phyloP scores from a whole-genome alignment of 768 basidiomycete genomes.

The Exidia glandulosa region DNA sequence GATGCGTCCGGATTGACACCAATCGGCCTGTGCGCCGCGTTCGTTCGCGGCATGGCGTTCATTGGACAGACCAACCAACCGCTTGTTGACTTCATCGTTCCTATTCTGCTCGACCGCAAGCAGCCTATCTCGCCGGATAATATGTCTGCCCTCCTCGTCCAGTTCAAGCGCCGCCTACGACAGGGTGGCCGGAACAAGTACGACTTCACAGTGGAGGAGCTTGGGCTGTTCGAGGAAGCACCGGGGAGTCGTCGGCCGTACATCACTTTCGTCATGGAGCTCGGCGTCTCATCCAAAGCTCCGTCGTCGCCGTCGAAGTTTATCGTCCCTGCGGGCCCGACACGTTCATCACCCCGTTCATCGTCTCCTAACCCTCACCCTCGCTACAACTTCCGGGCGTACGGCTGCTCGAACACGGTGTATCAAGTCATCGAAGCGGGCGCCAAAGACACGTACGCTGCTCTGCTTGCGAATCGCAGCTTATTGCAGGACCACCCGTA shows the following conservation, averaged over 20 bases:
- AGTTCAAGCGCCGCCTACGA: conserved; percentile 10
- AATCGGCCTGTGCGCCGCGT: conserved; percentile 11
- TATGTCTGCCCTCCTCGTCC: conserved; percentile 13
- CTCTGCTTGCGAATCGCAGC: too few species aligned
- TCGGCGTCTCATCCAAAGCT: conserved; percentile 6
- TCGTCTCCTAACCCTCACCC: conserved; percentile 4
- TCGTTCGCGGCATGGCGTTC: conserved; percentile 18
- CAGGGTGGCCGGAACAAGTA: neutral
- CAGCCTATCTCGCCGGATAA: conserved; percentile 2
- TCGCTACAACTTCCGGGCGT: conserved; percentile 11
- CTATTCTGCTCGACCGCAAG: conserved; percentile 12
- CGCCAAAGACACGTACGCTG: too few species aligned
- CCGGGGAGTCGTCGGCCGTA: conserved; percentile 7
- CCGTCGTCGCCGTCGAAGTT: too few species aligned
- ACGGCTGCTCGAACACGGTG: conserved; percentile 11
- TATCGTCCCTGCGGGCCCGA: too few species aligned
- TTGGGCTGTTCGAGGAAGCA: neutral
- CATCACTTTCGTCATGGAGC: conserved; percentile 12
- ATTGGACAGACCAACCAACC: conserved; percentile 9
- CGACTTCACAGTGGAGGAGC: neutral
- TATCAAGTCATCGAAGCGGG: conserved; percentile 7
- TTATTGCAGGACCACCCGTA: too few species aligned
- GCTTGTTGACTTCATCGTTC: conserved; percentile 17
- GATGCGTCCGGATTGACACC: conserved; percentile 14
- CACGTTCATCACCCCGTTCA: too few species aligned